Conservation (phyloP, 2,329 filamentous ascomycete species). For the Macrophomina tecta region DNA sequence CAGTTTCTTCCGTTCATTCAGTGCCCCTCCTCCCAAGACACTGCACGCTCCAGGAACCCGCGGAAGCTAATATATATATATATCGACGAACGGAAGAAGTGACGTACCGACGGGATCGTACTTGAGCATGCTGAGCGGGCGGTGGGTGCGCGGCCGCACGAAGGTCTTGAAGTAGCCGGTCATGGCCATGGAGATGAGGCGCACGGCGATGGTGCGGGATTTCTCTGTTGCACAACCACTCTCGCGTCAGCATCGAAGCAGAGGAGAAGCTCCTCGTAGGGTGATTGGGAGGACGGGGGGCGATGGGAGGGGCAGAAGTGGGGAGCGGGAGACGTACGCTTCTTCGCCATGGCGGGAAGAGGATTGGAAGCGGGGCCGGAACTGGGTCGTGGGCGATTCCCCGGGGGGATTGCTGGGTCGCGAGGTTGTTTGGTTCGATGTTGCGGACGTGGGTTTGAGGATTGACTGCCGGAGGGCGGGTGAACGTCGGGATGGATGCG, state of each 20-base stretch:
- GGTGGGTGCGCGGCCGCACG: constrained; percentile 77
- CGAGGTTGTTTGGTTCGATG: too few relatives aligned
- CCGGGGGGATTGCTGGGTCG: neutral
- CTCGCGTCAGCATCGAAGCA: neutral
- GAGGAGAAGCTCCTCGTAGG: too few relatives aligned
- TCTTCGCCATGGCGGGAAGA: neutral
- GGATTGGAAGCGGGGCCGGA: neutral
- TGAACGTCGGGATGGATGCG: neutral
- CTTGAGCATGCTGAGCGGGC: constrained; percentile 96
- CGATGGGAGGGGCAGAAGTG: neutral
- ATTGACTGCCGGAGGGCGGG: neutral
- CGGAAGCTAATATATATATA: too few relatives aligned
- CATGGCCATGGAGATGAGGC: constrained; percentile 97
- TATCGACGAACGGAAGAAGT: too few relatives aligned
- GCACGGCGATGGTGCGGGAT: constrained; percentile 89
- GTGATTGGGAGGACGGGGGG: neutral
- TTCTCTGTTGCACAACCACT: constrained; percentile 57
- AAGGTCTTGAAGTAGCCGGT: constrained; percentile 97
- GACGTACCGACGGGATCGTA: constrained; percentile 91
- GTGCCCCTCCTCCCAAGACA: too few relatives aligned
- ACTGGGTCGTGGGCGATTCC: neutral
- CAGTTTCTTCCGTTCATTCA: neutral
- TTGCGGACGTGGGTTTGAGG: neutral
- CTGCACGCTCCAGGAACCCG: too few relatives aligned
- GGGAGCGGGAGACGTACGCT: neutral